Percentiles rank a stretch among this genome's conserved stretches.
phyloP scores from a whole-genome alignment of 768 basidiomycete genomes.

The Mycena latifolia region DNA sequence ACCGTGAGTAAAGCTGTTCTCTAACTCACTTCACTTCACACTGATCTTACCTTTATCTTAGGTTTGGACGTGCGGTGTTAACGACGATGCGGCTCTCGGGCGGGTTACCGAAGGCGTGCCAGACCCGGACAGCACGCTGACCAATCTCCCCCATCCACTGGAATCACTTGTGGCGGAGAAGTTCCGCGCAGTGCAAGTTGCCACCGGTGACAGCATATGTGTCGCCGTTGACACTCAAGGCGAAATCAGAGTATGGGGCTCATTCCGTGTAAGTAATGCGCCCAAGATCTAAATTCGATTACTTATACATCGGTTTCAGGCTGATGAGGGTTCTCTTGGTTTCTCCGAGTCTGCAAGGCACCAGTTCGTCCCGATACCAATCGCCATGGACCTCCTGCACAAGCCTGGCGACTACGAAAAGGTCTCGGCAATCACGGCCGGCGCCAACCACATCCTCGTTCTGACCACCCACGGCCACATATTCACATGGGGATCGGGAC shows the following conservation, averaged over 20 bases:
- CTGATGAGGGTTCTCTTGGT: slow-evolving; percentile 85
- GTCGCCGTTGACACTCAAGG: slow-evolving; percentile 87
- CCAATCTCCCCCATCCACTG: slow-evolving; percentile 73
- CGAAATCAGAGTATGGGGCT: slow-evolving; percentile 88
- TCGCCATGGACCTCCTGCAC: slow-evolving; percentile 65
- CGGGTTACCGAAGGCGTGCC: slow-evolving; percentile 74
- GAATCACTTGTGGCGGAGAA: slow-evolving; percentile 79
- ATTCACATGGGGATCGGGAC: slow-evolving; percentile 91
- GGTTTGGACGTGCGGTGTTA: slow-evolving; percentile 90
- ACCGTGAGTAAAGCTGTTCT: slow-evolving; percentile 70
- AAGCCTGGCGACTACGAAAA: slow-evolving; percentile 78
- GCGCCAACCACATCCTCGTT: slow-evolving; percentile 91
- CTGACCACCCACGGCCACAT: slow-evolving; percentile 90
- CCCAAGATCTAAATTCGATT: slow-evolving; percentile 8
- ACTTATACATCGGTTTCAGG: slow-evolving; percentile 53
- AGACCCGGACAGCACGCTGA: slow-evolving; percentile 70
- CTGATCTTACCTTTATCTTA: slow-evolving; percentile 44
- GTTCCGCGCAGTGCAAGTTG: slow-evolving; percentile 87
- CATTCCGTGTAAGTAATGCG: slow-evolving; percentile 80
- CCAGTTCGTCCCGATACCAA: slow-evolving; percentile 74
- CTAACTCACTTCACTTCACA: slow-evolving; percentile 2
- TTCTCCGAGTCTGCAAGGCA: slow-evolving; percentile 77
- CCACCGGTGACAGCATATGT: slow-evolving; percentile 90
- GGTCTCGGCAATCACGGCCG: slow-evolving; percentile 81
- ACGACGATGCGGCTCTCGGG: slow-evolving; percentile 91